Conservation (phyloP, 2,329 filamentous ascomycete species). For the Aschersonia sp. region DNA sequence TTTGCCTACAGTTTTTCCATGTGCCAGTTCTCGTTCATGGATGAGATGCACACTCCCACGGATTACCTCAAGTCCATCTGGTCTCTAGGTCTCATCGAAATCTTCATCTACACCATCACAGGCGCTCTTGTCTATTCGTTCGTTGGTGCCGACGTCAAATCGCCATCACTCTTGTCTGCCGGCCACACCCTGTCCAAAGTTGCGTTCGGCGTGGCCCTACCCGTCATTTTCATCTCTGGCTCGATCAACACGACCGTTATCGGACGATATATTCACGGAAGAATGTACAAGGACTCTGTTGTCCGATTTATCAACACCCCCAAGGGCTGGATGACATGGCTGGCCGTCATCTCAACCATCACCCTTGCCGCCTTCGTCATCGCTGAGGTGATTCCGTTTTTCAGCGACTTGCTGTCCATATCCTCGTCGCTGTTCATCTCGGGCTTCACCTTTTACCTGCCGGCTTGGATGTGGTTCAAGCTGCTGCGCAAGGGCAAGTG, state of each 20-base stretch:
- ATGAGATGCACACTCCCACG: slow-evolving; percentile 34
- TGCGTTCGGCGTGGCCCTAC: slow-evolving; percentile 55
- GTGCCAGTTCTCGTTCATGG: slow-evolving; percentile 38
- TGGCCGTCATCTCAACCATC: slow-evolving; percentile 36
- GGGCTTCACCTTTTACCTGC: slow-evolving; percentile 18
- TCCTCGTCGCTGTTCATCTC: slow-evolving; percentile 34
- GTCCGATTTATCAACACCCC: slow-evolving; percentile 32
- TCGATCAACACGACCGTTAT: slow-evolving; percentile 47
- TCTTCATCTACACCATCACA: slow-evolving; percentile 51
- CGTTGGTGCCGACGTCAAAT: slow-evolving; percentile 46
- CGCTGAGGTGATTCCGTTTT: slow-evolving; percentile 58
- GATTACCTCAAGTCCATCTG: slow-evolving; percentile 41
- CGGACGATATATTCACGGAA: slow-evolving; percentile 29
- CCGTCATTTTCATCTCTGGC: slow-evolving; percentile 62
- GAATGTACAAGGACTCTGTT: slow-evolving; percentile 27
- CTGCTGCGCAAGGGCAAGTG: slow-evolving; percentile 14
- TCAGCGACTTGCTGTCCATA: slow-evolving; percentile 47
- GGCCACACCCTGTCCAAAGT: slow-evolving; percentile 45
- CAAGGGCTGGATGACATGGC: slow-evolving; percentile 39
- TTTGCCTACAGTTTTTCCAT: slow-evolving; percentile 50
- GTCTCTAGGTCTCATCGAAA: slow-evolving; percentile 46
- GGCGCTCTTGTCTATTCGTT: slow-evolving; percentile 57
- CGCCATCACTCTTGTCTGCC: slow-evolving; percentile 55
- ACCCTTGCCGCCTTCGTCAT: slow-evolving; percentile 56
- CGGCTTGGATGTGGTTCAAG: slow-evolving; percentile 26